Evolutionary conservation across 2,329 filamentous ascomycete species (phyloP).

Genomic region (Metarhizium anisopliae): DNA sequence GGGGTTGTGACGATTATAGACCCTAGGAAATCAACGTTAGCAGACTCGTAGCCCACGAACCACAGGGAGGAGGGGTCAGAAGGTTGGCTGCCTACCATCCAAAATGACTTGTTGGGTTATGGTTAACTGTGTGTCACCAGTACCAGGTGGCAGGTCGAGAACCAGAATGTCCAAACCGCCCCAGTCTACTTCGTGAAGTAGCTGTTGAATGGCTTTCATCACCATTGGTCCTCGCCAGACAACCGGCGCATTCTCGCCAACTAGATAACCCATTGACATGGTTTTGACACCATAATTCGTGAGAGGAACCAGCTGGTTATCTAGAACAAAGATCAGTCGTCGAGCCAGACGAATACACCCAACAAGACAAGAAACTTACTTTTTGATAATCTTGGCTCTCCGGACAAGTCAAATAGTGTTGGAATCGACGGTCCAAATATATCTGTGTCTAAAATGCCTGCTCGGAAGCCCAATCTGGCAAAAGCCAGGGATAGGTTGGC

Average conservation of each 20-base stretch:
- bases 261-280: constrained; percentile 97
- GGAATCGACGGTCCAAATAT: constrained; percentile 96
- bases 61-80: not conserved
- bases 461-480: constrained; percentile 69
- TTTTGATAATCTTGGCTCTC: constrained; percentile 65
- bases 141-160: constrained; percentile 86
- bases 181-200: constrained; percentile 94
- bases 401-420: constrained; percentile 73
- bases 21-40: constrained; percentile 31
- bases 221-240: constrained; percentile 97
- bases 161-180: constrained; percentile 80
- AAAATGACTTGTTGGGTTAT: constrained; percentile 91
- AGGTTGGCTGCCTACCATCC: constrained; percentile 46
- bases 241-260: constrained; percentile 70
- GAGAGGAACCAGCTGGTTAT: constrained; percentile 75
- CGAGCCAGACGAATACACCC: not conserved
- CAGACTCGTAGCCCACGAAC: not conserved
- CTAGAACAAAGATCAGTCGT: constrained; percentile 25
- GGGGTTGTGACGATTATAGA: constrained; percentile 87
- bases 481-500: constrained; percentile 82
- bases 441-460: constrained; percentile 88
- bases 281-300: constrained; percentile 94
- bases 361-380: constrained; percentile 39
- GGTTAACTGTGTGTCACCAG: constrained; percentile 92
- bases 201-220: constrained; percentile 91